Evolutionary conservation across 352 stramenopile genomes (phyloP), one percentile per base, ranked within the genome.

Genomic region (Pythium apleroticum): DNA sequence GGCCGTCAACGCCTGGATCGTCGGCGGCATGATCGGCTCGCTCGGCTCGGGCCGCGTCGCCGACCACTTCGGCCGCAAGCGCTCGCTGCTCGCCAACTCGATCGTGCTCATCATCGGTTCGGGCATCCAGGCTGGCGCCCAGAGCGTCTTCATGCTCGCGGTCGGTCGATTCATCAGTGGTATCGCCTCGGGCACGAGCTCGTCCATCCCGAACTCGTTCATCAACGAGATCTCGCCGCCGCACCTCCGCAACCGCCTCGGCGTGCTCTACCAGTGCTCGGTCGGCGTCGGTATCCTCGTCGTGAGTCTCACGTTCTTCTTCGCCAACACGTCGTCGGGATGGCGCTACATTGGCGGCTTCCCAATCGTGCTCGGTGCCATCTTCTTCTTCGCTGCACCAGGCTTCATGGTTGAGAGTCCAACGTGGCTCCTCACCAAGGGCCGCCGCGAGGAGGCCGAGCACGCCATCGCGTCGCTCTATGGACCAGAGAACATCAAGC

Each of bases 271-370:
- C 45, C 81, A 90, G 60, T 72, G 80, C 22, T 68, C 64, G 11
- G 65, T 90, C 43, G 73, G 64, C 0, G 28, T 82, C 7, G 78
- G 80, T 22, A 76, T 86, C 35, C 30, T 87, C 3, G 49, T 87
- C 15, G 71, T 79, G 19, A 67, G 68, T 0, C 70, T 74, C 45
- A 75, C 84, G 22, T 87, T 84, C 53, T 87, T 80, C 61, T 80
- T 89, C 53, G 69, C 72, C 7, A 73, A 77, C 52, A 84, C 74
- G 0, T 76, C 68, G 49, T 60, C 25, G 5, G 77, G 81, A 11
- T 90, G 81, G 81, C 72, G 84, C 14, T 81, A 77, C 39, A 86
- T 88, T 17, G 74, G 33, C 48, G 81, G 31, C 62, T 74, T 86
- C 33, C 84, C 77, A 9, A 69, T 80, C 45, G 62, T 90, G 4